A percentile compares a stretch with the other conserved stretches of the same genome.
Evolutionary conservation across 148 eudicot genomes (phyloP).

Genomic region (Heliamphora exappendiculata): DNA sequence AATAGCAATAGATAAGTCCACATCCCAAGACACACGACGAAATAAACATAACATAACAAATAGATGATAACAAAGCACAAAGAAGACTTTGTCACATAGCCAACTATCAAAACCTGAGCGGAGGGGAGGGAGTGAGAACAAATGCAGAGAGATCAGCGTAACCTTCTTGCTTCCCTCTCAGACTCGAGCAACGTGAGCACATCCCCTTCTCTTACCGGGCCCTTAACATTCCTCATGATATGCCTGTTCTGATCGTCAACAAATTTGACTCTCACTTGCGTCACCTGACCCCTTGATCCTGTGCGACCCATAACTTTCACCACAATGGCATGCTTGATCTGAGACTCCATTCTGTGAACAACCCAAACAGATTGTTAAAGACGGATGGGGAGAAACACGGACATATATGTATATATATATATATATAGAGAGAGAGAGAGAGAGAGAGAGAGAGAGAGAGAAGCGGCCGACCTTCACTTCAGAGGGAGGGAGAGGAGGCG

Average conservation of each 20-base stretch:
- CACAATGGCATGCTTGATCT: slow-evolving; percentile 24
- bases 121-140: background rate
- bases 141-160: slow-evolving; percentile 16
- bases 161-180: slow-evolving; percentile 35
- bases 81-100: background rate
- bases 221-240: slow-evolving; percentile 34
- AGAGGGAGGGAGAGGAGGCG: too few species aligned
- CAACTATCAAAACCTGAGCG: background rate
- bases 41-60: too few species aligned
- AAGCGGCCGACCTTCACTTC: too few species aligned
- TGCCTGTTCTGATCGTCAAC: slow-evolving; percentile 23
- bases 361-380: background rate
- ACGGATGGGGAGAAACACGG: too few species aligned
- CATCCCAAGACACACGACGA: too few species aligned
- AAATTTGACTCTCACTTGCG: slow-evolving; percentile 31
- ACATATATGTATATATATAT: too few species aligned
- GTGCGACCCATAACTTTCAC: slow-evolving; percentile 33
- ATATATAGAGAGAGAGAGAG: too few species aligned
- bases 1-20: too few species aligned
- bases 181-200: slow-evolving; percentile 28
- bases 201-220: slow-evolving; percentile 30
- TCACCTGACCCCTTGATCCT: slow-evolving; percentile 31
- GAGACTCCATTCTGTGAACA: slow-evolving; percentile 25
- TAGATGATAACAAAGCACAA: background rate
- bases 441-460: too few species aligned